Evolutionary conservation across 768 basidiomycete species (phyloP).

Genomic region (Pleurotus sapidus): DNA sequence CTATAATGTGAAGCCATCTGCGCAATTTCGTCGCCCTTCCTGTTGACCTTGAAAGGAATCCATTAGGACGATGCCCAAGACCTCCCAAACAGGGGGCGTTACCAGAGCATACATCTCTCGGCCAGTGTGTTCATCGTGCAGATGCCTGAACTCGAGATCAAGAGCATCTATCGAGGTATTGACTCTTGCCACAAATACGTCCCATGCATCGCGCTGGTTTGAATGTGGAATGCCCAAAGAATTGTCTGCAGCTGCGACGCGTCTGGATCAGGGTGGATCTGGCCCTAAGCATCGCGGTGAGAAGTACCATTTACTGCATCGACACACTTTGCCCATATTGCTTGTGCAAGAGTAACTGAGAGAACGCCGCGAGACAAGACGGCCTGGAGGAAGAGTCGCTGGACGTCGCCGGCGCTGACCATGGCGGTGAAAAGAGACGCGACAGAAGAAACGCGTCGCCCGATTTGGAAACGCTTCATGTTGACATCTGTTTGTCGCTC

Average conservation of each 20-base stretch:
- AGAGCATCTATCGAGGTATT: slow-evolving; percentile 65
- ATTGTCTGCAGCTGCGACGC: slow-evolving; percentile 46
- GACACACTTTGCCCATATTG: slow-evolving; percentile 66
- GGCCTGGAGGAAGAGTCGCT: slow-evolving; percentile 77
- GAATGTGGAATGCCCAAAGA: slow-evolving; percentile 42
- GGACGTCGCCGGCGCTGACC: slow-evolving; percentile 59
- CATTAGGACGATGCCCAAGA: neutral
- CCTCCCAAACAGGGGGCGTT: slow-evolving; percentile 19
- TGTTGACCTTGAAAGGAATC: slow-evolving; percentile 60
- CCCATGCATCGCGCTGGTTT: slow-evolving; percentile 48
- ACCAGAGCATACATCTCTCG: slow-evolving; percentile 69
- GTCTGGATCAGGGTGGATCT: slow-evolving; percentile 8
- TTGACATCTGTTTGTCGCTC: neutral
- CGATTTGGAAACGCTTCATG: neutral
- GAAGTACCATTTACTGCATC: slow-evolving; percentile 63
- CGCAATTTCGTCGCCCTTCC: slow-evolving; percentile 76
- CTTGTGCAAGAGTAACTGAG: slow-evolving; percentile 59
- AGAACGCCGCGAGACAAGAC: slow-evolving; percentile 69
- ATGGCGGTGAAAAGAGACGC: slow-evolving; percentile 18
- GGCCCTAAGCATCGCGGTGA: slow-evolving; percentile 1
- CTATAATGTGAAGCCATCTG: slow-evolving; percentile 85
- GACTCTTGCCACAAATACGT: slow-evolving; percentile 53
- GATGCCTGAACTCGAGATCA: slow-evolving; percentile 67
- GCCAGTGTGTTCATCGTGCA: slow-evolving; percentile 64
- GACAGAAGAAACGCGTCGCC: slow-evolving; percentile 1